Base-by-base conservation (phyloP, 768 basidiomycete genomes). In the Naganishia onofrii region DNA sequence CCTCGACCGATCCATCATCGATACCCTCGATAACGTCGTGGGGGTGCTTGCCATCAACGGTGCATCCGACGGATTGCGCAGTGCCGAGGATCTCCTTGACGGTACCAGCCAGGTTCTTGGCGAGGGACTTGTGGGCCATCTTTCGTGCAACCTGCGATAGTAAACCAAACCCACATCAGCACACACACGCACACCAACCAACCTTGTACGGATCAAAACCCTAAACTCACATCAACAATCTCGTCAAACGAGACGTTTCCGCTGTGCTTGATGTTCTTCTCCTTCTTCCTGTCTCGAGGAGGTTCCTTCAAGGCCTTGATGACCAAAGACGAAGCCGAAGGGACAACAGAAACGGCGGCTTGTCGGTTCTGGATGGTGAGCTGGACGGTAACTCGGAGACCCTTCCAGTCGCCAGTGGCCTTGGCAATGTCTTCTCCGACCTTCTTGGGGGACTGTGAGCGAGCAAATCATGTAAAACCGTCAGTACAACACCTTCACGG, bases 371-470 rank as follows among this genome's bases (percentile, higher is more conserved):
- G 96, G 83, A 98, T 97, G 71, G 95, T 98, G 71, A 98, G 88
- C 83, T 97, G 93, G 75, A 98, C 93, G 74, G 96, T 98, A 70
- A 99, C 95, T 72, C 94, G 92, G 81, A 98, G 92, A 85, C 96
- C 96, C 84, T 99, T 99, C 96, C 96, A 99, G 81, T 89, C 89
- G 57, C 88, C 87, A 71, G 96, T 99, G 70, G 95, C 95, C 83
- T 99, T 99, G 77, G 96, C 96, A 81, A 99, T 99, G 84, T 99
- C 96, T 92, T 99, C 96, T 84, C 96, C 96, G 84, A 99, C 96
- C 86, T 98, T 98, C 86, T 99, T 99, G 77, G 96, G 96, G 70
- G 96, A 97, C 96, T 98, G 76, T 42, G 65, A 29, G 28, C 31
- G 55, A 36, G 64, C 46, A 21, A 64, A n/a, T n/a, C 6, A 51